Conservation (phyloP, 176 grass and related monocot genomes). For the Rhynchospora tenuis region DNA sequence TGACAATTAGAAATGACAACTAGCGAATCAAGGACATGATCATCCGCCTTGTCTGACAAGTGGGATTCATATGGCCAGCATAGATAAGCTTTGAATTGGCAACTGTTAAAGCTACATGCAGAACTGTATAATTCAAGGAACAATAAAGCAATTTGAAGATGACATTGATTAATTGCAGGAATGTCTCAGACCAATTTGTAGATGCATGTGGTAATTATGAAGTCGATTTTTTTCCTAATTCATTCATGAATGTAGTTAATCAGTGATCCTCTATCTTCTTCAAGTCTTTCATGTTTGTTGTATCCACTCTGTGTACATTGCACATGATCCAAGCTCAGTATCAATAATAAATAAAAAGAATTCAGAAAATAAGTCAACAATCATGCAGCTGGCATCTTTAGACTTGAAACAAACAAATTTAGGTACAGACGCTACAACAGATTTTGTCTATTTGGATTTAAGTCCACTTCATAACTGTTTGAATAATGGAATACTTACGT, state of each 20-base stretch:
- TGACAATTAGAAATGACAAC: background rate
- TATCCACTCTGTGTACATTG: constrained; percentile 62
- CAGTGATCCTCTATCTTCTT: constrained; percentile 95
- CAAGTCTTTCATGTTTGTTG: constrained; percentile 95
- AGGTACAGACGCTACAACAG: background rate
- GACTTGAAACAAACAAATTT: background rate
- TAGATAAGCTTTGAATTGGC: background rate
- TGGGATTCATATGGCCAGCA: background rate
- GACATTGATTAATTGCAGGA: constrained; percentile 1
- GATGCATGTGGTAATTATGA: background rate
- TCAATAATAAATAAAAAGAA: background rate
- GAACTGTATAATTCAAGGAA: background rate
- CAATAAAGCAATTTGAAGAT: background rate
- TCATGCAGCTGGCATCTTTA: background rate
- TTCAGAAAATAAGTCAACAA: background rate
- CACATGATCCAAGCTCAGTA: background rate
- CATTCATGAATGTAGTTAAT: constrained; percentile 9
- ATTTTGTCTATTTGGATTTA: background rate
- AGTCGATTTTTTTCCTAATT: constrained; percentile 6
- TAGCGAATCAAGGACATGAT: background rate
- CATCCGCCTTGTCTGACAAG: background rate
- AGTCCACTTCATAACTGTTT: background rate
- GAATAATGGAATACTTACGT: constrained; percentile 47
- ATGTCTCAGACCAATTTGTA: background rate
- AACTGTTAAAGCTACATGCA: background rate